phyloP scores from a whole-genome alignment of 1,284 basidiomycete species.

The Lentinula novae-zelandiae region DNA sequence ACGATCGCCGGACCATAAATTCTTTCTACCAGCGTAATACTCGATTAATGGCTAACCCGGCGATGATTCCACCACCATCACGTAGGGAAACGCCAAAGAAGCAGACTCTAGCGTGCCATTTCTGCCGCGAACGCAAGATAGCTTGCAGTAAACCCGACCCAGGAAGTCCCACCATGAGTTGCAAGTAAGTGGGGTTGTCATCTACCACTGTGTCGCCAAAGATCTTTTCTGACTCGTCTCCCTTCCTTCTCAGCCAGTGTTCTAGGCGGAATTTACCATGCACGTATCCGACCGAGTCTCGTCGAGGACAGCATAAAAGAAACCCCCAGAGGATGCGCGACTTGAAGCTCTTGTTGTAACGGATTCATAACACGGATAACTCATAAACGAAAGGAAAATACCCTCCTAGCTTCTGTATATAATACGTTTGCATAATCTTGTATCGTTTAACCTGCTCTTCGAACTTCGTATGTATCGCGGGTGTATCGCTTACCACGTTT shows the following conservation, averaged over 20 bases:
- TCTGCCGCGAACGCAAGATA: conserved; percentile 35
- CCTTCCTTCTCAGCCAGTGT: not conserved
- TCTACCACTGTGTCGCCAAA: not conserved
- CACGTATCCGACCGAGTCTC: conserved; percentile 9
- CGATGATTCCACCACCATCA: not conserved
- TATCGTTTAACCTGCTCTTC: not conserved
- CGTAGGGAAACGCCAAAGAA: conserved; percentile 24
- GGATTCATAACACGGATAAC: too few species aligned
- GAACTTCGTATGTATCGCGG: not conserved
- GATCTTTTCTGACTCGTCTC: not conserved
- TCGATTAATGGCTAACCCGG: not conserved
- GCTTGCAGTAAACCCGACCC: conserved; percentile 33
- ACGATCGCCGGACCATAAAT: not conserved
- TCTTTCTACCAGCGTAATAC: not conserved
- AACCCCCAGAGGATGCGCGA: not conserved
- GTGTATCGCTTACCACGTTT: too few species aligned
- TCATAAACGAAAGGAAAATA: too few species aligned
- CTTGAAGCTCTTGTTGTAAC: not conserved
- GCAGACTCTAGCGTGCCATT: conserved; percentile 35
- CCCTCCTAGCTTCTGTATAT: not conserved
- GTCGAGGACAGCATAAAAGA: conserved; percentile 11
- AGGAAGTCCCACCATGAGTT: conserved; percentile 29
- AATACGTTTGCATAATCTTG: not conserved
- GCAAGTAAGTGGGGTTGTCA: conserved; percentile 28
- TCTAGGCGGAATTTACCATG: not conserved